phyloP scores from a whole-genome alignment of 768 basidiomycete genomes.

The Boletus fagicola region DNA sequence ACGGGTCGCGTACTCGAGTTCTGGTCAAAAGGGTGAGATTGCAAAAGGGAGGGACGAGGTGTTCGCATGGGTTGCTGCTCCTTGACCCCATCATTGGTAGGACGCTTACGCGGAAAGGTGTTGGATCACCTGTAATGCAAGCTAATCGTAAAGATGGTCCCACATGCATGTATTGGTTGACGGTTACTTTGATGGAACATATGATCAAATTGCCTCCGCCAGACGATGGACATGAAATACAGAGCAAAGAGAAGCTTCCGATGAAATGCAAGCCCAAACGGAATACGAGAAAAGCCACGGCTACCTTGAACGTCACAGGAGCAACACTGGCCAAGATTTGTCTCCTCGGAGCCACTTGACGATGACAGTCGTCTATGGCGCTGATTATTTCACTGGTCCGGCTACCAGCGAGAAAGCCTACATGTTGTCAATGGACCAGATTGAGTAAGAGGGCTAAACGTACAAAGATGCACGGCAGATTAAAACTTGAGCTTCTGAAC shows the following conservation, averaged over 20 bases:
- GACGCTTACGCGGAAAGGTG: not conserved
- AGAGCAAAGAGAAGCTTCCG: not conserved
- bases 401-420: not conserved
- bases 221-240: not conserved
- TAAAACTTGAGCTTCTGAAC: constrained; percentile 1
- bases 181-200: not conserved
- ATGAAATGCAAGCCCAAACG: not conserved
- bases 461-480: not conserved
- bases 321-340: not conserved
- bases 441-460: not conserved
- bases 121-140: not conserved
- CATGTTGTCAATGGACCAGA: not conserved
- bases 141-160: constrained; percentile 1
- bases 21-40: constrained; percentile 35
- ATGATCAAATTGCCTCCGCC: not conserved
- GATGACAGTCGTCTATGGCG: not conserved
- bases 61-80: constrained; percentile 42
- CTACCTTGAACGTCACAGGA: not conserved
- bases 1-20: constrained; percentile 57
- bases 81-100: constrained; percentile 8
- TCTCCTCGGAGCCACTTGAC: not conserved
- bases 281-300: not conserved
- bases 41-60: constrained; percentile 44
- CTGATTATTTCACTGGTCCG: not conserved
- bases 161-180: not conserved